These are phyloP conservation scores for Coemansia nantahalensis DNA, from an alignment of 192 early-diverging fungal genomes.

Conservation along the genomic window DNA sequence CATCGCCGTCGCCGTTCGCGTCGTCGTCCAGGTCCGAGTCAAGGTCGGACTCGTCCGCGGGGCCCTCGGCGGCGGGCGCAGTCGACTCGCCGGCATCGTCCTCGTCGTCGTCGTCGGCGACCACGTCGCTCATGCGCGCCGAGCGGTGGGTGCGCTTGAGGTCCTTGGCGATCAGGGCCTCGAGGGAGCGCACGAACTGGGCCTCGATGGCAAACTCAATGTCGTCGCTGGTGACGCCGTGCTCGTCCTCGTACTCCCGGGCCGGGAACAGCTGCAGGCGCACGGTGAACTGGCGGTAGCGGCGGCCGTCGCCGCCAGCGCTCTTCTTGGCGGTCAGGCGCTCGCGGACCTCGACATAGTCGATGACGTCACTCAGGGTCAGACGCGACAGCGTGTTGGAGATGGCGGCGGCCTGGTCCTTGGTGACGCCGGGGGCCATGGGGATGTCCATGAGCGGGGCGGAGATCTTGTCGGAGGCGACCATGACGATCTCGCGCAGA, in stretches of 20 bases:
- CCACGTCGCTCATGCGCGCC: constrained; percentile 46
- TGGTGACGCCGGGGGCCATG: constrained; percentile 61
- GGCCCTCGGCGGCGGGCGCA: constrained; percentile 9
- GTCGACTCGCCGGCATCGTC: constrained; percentile 34
- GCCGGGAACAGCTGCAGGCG: constrained; percentile 83
- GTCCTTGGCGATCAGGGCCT: constrained; percentile 72
- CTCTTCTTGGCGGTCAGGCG: constrained; percentile 56
- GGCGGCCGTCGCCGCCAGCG: constrained; percentile 22
- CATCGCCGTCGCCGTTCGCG: constrained; percentile 69
- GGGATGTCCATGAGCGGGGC: constrained; percentile 94
- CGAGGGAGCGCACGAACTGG: constrained; percentile 72
- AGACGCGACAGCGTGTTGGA: constrained; percentile 72
- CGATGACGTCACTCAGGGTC: constrained; percentile 79
- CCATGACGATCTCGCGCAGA: constrained; percentile 99
- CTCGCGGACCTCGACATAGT: constrained; percentile 83
- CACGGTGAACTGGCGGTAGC: constrained; percentile 77
- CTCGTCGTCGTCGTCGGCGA: constrained; percentile 9
- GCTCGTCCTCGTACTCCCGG: constrained; percentile 73
- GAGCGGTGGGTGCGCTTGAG: constrained; percentile 63
- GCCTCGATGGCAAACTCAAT: constrained; percentile 74
- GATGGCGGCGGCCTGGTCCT: constrained; percentile 63
- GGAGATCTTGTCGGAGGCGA: constrained; percentile 83
- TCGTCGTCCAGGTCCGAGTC: constrained; percentile 37
- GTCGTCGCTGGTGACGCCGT: constrained; percentile 63
- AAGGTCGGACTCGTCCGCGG: constrained; percentile 37